Evolutionary conservation across 148 eudicot species (phyloP).

Genomic region (Nyssa sinensis): DNA sequence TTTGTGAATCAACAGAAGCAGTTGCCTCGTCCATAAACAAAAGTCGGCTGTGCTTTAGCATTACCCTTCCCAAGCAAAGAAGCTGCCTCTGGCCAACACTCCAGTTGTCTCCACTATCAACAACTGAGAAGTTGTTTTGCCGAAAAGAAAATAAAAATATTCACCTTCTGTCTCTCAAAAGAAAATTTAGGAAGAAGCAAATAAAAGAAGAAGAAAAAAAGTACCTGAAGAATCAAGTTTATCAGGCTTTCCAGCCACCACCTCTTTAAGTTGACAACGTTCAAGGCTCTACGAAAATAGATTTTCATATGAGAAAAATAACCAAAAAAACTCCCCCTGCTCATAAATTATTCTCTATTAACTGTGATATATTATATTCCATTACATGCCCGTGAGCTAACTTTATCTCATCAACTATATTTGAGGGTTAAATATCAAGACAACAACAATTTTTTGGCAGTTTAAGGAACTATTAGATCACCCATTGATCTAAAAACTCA

Average conservation of each 20-base stretch:
- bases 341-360: background rate
- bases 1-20: slow-evolving; percentile 96
- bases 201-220: background rate
- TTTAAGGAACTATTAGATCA: too few species aligned
- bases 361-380: background rate
- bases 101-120: slow-evolving; percentile 90
- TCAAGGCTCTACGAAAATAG: slow-evolving; percentile 63
- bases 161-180: background rate
- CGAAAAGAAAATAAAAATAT: background rate
- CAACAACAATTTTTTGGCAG: background rate
- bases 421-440: background rate
- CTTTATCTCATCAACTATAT: too few species aligned
- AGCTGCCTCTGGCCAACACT: slow-evolving; percentile 97
- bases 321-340: background rate
- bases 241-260: slow-evolving; percentile 75
- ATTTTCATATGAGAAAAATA: slow-evolving; percentile 14
- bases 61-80: slow-evolving; percentile 83
- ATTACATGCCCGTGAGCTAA: background rate
- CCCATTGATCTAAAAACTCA: too few species aligned
- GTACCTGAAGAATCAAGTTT: slow-evolving; percentile 87
- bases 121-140: slow-evolving; percentile 38
- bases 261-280: slow-evolving; percentile 92
- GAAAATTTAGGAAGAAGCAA: background rate
- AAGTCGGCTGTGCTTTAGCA: slow-evolving; percentile 78
- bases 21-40: slow-evolving; percentile 98